Base-by-base conservation (phyloP, 2,329 filamentous ascomycete species). In the Trichocomaceae sp. region DNA sequence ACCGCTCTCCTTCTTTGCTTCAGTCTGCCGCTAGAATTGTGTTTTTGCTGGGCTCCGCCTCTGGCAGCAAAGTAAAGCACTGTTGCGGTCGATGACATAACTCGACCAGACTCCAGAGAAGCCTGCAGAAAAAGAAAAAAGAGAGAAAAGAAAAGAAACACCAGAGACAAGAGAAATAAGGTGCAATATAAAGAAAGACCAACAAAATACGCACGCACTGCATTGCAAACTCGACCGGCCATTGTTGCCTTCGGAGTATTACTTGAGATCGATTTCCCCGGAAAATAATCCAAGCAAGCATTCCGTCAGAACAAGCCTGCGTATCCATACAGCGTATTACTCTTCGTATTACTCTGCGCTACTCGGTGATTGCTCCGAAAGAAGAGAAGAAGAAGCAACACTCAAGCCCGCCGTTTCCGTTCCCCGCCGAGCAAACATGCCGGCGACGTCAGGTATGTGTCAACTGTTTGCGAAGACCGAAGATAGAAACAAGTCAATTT, bases 371-470 rank as follows among this genome's bases (percentile, higher is more conserved):
- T 31, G 13, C 31, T 47, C 54, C 22, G 48, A 47, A 47, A 41
- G n/a, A 47, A 47, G 47, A 41, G 19, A 45, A 23, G 15, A 35
- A 23, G 29, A 47, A 31, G 17, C 23, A 26, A 26, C 4, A 7
- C 23, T 26, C 23, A 26, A 55, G 37, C 23, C 56, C 48, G 52
- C 56, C 52, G 56, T 52, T 57, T 57, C 56, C 56, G 52, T 57
- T 44, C 52, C 56, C 56, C 56, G 37, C 56, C 47, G 51, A 55
- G 48, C 39, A 44, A 55, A 48, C 44, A 57, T 57, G 56, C 45
- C 52, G 44, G 52, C 47, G 41, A 35, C 51, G 29, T 50, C 42
- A 57, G 56, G 56, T 57, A 52, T 48, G 56, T 57, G 51, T 49
- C 55, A 54, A 53, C 20, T 20, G 20, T 29, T 42, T 45, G 49